Base-by-base conservation (phyloP, 352 stramenopile species). In the Peronosclerospora sorghi region DNA sequence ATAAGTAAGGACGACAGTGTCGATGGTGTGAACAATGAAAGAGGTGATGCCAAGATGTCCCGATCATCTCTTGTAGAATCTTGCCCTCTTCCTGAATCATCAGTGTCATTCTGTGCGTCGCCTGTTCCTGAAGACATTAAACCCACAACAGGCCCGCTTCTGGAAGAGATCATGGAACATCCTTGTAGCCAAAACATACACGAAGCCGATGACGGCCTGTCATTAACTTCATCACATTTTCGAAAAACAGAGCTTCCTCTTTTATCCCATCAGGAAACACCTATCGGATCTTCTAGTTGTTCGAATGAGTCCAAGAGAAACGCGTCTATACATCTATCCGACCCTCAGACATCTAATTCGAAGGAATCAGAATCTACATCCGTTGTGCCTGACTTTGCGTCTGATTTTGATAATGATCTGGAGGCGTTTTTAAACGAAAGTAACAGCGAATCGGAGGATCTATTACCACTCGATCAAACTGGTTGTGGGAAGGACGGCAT, bases 381-480 rank as follows among this genome's bases (percentile, higher is more conserved):
- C 5, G n/a, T 32, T 23, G 23, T 27, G 26, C 19, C 44, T 30
- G 48, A 54, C 18, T 54, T 54, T 15, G 28, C 45, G 20, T 48
- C 14, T 32, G 41, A 57, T 35, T 24, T 43, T 10, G 56, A 32
- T 5, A 72, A 75, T 36, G 64, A 74, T 8, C 54, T 86, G 2
- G 73, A 82, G 24, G 61, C 48, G 2, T 86, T 86, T 52, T 56
- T 86, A 26, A 82, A 75, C 26, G 68, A 78, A 47, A 80, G 64
- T 28, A 67, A 68, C 5, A 89, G 73, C 20, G 73, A 81, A 18
- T 65, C 51, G 0, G 69, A 82, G 0, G 37, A 59, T 6, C 38
- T 36, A 9, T 36, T 32, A 18, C 30, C 42, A 17, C 32, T 17
- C 14, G 39, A 10, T 40, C 50, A 32, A 13, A 18, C 15, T 14